Conservation (phyloP, 768 basidiomycete species). For the Kwoniella sp. region DNA sequence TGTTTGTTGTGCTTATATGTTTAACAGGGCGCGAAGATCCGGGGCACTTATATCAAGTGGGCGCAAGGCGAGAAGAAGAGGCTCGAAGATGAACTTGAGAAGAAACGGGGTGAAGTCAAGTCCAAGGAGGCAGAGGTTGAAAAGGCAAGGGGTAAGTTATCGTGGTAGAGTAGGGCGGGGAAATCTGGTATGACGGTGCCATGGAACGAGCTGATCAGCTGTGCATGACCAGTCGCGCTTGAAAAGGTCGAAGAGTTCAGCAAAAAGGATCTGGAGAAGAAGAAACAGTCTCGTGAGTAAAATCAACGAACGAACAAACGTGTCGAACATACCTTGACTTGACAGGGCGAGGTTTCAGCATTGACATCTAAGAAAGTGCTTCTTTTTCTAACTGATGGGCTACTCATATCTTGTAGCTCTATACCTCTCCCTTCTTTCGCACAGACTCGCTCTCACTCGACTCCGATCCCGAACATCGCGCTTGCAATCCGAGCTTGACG, state of each 20-base stretch:
- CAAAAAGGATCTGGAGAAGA: constrained; percentile 76
- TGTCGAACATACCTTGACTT: no score
- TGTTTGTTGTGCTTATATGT: no score
- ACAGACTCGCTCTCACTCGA: constrained; percentile 74
- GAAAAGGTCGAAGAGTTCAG: constrained; percentile 75
- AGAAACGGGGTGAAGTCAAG: constrained; percentile 64
- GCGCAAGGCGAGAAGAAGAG: constrained; percentile 88
- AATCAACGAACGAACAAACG: no score
- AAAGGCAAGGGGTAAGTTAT: constrained; percentile 66
- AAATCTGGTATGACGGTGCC: no score
- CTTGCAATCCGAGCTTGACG: constrained; percentile 72
- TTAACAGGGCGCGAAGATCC: constrained; percentile 82
- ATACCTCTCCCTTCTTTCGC: constrained; percentile 71
- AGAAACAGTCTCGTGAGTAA: constrained; percentile 78
- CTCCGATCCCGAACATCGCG: constrained; percentile 72
- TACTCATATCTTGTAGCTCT: constrained; percentile 63
- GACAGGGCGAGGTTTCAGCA: no score
- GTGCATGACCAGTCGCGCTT: constrained; percentile 82
- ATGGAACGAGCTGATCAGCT: no score
- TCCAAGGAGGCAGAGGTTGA: constrained; percentile 71
- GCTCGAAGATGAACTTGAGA: constrained; percentile 67
- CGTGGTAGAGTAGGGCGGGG: no score
- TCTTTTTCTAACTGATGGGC: no score
- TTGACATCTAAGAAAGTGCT: no score
- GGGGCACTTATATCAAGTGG: constrained; percentile 79